Base-by-base conservation (phyloP, 164 flowering plant species). In the Warburgia ugandensis region DNA sequence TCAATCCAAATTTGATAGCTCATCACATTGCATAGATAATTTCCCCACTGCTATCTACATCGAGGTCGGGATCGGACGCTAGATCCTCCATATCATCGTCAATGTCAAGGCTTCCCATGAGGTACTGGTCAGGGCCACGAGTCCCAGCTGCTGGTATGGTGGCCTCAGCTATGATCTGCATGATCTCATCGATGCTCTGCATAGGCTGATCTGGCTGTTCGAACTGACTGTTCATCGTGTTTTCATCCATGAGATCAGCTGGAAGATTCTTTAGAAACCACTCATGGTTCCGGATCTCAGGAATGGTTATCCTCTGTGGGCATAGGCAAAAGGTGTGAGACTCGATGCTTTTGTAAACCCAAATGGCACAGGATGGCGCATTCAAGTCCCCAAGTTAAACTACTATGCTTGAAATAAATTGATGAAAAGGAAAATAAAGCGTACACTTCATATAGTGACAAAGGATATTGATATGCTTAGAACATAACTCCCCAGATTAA, bases 251-350 rank as follows among this genome's bases (percentile, higher is more conserved):
- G 31, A 83, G 80, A 46, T 77, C 91, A 8, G 72, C 79, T 27
- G 92, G 95, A 35, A 81, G 86, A 64, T 86, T 86, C 75, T 69
- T 83, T 31, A 74, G 56, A 62, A 86, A 86, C 95, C 95, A 86
- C 40, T 77, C 81, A 35, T 81, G 89, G 68, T 68, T 78, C 61
- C 58, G 66, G 20, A 86, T 86, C 68, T 86, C 92, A 9, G 76
- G 72, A 20, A 86, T 78, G 33, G 77, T 68, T 64, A 86, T 83
- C 65, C 94, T 81, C 94, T 84, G 83, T 55, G n/a, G n/a, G n/a
- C n/a, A n/a, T n/a, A n/a, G n/a, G n/a, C n/a, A n/a, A n/a, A n/a
- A n/a, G n/a, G n/a, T n/a, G n/a, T n/a, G n/a, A n/a, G n/a, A n/a
- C n/a, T n/a, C n/a, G n/a, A n/a, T n/a, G n/a, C n/a, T n/a, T n/a